Evolutionary conservation across 1,139 yeast genomes (phyloP).

Genomic region (Hansenula sp.): DNA sequence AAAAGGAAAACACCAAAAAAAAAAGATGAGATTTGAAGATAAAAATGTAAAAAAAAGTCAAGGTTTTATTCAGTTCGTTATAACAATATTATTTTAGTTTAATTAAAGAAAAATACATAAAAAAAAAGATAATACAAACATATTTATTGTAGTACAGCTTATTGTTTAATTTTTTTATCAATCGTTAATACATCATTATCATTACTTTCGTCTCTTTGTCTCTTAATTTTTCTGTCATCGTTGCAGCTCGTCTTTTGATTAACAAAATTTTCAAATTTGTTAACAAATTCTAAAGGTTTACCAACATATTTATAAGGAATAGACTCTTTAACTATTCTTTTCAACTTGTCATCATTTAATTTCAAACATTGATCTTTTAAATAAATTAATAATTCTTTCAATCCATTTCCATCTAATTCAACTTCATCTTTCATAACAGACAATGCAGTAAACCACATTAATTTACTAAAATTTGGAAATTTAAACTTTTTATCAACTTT

Average conservation of each 20-base stretch:
- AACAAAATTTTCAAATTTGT: conserved; percentile 7
- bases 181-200: too few species aligned
- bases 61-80: not conserved
- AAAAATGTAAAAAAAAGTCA: not conserved
- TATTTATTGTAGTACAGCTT: too few species aligned
- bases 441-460: conserved; percentile 50
- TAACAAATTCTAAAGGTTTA: conserved; percentile 7
- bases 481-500: conserved; percentile 72
- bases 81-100: not conserved
- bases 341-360: conserved; percentile 15
- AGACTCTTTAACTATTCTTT: conserved; percentile 9
- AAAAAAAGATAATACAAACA: not conserved
- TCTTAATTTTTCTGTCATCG: too few species aligned
- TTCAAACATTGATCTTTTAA: not conserved
- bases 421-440: conserved; percentile 5
- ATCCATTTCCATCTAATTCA: conserved; percentile 3
- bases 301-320: conserved; percentile 15
- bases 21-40: not conserved
- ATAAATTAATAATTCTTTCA: not conserved
- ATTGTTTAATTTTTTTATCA: too few species aligned
- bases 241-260: not conserved
- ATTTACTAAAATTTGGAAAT: conserved; percentile 71
- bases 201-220: too few species aligned
- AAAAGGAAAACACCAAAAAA: too few species aligned
- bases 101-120: not conserved